A percentile compares a stretch with the other conserved stretches of the same genome.
Evolutionary conservation across 768 basidiomycete genomes (phyloP).

Genomic region (Pleurotus platypus): DNA sequence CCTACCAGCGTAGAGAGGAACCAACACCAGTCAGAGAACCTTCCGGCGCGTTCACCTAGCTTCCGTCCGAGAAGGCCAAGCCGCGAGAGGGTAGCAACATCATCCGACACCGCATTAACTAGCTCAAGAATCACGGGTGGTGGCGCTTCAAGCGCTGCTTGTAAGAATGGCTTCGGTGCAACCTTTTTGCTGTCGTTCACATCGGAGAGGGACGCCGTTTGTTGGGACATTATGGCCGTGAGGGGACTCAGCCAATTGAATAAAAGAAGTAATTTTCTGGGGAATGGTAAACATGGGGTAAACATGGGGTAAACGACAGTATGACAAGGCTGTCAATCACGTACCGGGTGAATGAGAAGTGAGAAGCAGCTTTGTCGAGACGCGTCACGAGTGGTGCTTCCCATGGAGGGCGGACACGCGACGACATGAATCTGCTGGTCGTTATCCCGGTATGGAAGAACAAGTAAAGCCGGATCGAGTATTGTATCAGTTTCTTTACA

Average conservation of each 20-base stretch:
- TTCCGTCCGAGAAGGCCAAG: slow-evolving; percentile 67
- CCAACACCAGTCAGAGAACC: slow-evolving; percentile 87
- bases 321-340: neutral
- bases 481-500: slow-evolving; percentile 81
- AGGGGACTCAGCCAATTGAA: slow-evolving; percentile 85
- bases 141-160: slow-evolving; percentile 72
- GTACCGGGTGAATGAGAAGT: slow-evolving; percentile 77
- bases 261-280: slow-evolving; percentile 74
- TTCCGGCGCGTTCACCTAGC: slow-evolving; percentile 64
- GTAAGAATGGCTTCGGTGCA: slow-evolving; percentile 55
- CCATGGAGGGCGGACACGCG: slow-evolving; percentile 43
- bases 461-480: slow-evolving; percentile 72
- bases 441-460: slow-evolving; percentile 60
- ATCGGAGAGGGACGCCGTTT: slow-evolving; percentile 55
- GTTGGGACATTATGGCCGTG: slow-evolving; percentile 67
- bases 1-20: slow-evolving; percentile 74
- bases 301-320: neutral
- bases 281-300: neutral
- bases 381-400: slow-evolving; percentile 56
- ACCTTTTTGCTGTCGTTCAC: slow-evolving; percentile 33
- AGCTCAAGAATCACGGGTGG: slow-evolving; percentile 82
- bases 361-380: slow-evolving; percentile 57
- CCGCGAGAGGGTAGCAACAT: slow-evolving; percentile 70
- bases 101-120: slow-evolving; percentile 71
- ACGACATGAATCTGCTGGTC: slow-evolving; percentile 42